A percentile compares a stretch with the other conserved stretches of the same genome.
Conservation (phyloP, 495 filamentous ascomycete species). For the Xylaria curta region DNA sequence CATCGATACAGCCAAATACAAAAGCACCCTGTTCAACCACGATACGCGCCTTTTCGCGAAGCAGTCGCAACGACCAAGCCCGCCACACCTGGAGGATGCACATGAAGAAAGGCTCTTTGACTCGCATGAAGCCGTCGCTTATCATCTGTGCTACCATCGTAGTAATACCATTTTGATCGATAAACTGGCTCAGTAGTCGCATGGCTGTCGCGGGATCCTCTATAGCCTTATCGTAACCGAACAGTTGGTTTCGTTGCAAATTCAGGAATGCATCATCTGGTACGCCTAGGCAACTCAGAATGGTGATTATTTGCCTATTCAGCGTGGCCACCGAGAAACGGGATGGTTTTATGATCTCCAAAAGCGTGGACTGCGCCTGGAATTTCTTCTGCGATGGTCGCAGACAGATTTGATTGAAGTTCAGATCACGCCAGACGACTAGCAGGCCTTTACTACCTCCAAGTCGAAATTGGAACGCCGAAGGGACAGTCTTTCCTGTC, state of each 20-base stretch:
- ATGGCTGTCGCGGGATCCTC: conserved; percentile 65
- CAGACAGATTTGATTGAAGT: conserved; percentile 69
- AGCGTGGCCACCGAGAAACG: conserved; percentile 75
- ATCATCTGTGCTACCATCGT: conserved; percentile 76
- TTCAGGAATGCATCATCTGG: conserved; percentile 67
- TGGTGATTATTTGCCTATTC: conserved; percentile 87
- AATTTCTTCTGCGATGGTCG: conserved; percentile 91
- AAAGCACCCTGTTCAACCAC: conserved; percentile 82
- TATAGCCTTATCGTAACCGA: conserved; percentile 71
- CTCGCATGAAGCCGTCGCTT: conserved; percentile 75
- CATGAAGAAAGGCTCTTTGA: conserved; percentile 79
- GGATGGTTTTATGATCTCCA: conserved; percentile 87
- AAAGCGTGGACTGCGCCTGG: conserved; percentile 65
- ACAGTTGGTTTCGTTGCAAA: conserved; percentile 70
- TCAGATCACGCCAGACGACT: conserved; percentile 68
- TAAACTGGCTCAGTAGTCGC: conserved; percentile 68
- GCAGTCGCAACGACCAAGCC: conserved; percentile 78
- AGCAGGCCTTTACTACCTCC: conserved; percentile 93
- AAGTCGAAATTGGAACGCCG: conserved; percentile 88
- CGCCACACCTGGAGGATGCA: conserved; percentile 78
- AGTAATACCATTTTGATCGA: conserved; percentile 88
- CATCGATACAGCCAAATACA: conserved; percentile 87
- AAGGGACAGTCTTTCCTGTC: conserved; percentile 63
- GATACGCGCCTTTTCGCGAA: conserved; percentile 94
- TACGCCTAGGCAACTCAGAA: conserved; percentile 81